Evolutionary conservation across 1,139 yeast genomes (phyloP).

Genomic region (Pichia cactophila): DNA sequence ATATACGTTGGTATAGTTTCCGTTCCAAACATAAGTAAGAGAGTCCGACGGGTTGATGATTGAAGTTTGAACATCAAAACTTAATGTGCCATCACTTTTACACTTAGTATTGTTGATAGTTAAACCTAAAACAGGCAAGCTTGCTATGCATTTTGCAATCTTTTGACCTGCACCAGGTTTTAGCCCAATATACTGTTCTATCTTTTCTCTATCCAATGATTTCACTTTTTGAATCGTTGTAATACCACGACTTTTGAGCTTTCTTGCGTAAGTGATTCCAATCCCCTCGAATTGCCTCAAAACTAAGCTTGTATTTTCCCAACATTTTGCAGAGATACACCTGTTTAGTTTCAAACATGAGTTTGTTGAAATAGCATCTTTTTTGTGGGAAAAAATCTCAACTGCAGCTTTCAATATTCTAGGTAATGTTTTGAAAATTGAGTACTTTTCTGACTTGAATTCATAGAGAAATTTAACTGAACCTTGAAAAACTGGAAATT

Average conservation of each 20-base stretch:
- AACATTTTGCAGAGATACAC: slow-evolving; percentile 36
- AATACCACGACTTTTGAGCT: slow-evolving; percentile 32
- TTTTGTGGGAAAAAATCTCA: slow-evolving; percentile 34
- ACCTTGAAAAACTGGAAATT: slow-evolving; percentile 36
- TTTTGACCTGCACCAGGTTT: slow-evolving; percentile 33
- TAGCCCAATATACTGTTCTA: slow-evolving; percentile 28
- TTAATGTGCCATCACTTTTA: slow-evolving; percentile 4
- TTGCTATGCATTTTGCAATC: slow-evolving; percentile 9
- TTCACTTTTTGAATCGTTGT: slow-evolving; percentile 12
- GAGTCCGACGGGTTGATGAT: slow-evolving; percentile 17
- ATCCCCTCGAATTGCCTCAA: slow-evolving; percentile 40
- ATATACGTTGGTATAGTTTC: slow-evolving; percentile 25
- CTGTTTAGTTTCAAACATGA: slow-evolving; percentile 32
- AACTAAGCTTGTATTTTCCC: slow-evolving; percentile 40
- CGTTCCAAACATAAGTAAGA: slow-evolving; percentile 29
- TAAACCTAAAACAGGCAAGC: slow-evolving; percentile 11
- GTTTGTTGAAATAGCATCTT: slow-evolving; percentile 34
- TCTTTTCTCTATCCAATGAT: neutral
- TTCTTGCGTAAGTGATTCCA: slow-evolving; percentile 34
- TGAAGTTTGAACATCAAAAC: neutral
- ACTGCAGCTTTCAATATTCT: slow-evolving; percentile 37
- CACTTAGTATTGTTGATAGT: slow-evolving; percentile 5
- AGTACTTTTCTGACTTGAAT: slow-evolving; percentile 36
- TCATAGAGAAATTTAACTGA: slow-evolving; percentile 32
- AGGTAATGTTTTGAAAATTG: slow-evolving; percentile 33